These are phyloP conservation scores for Miscanthus lutarioriparius DNA, from an alignment of 176 grass and related monocot genomes.

Conservation along the genomic window DNA sequence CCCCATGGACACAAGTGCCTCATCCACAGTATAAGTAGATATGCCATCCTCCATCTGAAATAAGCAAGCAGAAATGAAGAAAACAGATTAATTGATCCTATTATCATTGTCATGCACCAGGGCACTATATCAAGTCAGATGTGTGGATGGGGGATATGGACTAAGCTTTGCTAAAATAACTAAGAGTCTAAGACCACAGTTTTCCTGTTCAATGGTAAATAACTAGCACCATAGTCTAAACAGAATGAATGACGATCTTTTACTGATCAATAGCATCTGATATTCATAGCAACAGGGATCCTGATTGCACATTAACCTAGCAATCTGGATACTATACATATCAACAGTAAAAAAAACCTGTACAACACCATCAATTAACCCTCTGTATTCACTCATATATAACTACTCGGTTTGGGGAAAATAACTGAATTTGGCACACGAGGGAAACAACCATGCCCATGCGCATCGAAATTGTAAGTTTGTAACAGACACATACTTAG, in stretches of 20 bases:
- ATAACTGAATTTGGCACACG: no score
- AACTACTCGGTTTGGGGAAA: neutral
- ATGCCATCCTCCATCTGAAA: conserved; percentile 73
- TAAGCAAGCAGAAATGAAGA: neutral
- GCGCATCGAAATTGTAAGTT: no score
- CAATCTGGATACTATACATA: neutral
- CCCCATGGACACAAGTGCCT: conserved; percentile 78
- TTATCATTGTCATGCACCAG: neutral
- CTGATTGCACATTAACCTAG: neutral
- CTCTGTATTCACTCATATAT: neutral
- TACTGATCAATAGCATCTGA: neutral
- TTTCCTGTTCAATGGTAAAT: neutral
- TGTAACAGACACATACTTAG: no score
- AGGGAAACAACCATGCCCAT: no score
- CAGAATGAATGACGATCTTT: neutral
- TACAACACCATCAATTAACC: neutral
- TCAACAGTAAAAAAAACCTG: neutral
- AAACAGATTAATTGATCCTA: neutral
- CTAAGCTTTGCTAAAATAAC: neutral
- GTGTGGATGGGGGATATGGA: neutral
- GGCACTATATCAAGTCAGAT: neutral
- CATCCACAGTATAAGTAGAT: conserved; percentile 84
- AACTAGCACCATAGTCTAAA: conserved; percentile 3
- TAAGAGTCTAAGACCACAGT: neutral
- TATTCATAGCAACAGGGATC: neutral